A percentile compares a stretch with the other conserved stretches of the same genome.
Evolutionary conservation across 345 rosid species (phyloP).

Genomic region (Eucalyptus camaldulensis): DNA sequence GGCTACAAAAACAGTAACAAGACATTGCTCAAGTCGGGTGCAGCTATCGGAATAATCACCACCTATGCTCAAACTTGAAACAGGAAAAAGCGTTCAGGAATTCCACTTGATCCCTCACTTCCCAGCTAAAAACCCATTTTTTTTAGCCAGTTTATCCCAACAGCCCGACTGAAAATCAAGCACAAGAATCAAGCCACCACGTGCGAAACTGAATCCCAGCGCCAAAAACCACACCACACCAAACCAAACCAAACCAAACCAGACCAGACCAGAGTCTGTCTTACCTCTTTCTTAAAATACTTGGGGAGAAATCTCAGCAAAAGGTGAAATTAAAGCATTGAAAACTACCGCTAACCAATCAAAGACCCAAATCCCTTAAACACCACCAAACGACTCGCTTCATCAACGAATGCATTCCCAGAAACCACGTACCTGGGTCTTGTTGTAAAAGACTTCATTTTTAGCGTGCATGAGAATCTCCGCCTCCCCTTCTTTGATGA

Average conservation of each 20-base stretch:
- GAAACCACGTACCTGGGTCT: conserved; percentile 52
- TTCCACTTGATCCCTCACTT: not conserved
- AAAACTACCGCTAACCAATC: not conserved
- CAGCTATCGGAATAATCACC: not conserved
- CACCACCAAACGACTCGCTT: not conserved
- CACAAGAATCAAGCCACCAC: not conserved
- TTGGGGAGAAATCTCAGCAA: not conserved
- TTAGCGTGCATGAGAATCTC: conserved; percentile 91
- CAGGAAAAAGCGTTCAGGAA: not conserved
- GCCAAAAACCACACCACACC: not conserved
- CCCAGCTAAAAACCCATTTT: not conserved
- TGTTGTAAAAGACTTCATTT: conserved; percentile 91
- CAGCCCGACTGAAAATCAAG: not conserved
- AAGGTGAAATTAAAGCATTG: not conserved
- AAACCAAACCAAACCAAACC: not conserved
- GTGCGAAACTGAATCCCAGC: not conserved
- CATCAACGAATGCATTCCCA: not conserved
- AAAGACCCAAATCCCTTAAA: not conserved
- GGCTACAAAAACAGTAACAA: not conserved
- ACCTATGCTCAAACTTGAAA: not conserved
- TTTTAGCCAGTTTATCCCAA: not conserved
- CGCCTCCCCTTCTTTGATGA: conserved; percentile 93
- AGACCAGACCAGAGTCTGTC: not conserved
- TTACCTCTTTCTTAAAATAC: not conserved
- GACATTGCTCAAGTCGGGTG: not conserved